Evolutionary conservation across 164 flowering plant genomes (phyloP), one percentile per base, ranked within the genome.

Genomic region (Magnolia changhungtana): DNA sequence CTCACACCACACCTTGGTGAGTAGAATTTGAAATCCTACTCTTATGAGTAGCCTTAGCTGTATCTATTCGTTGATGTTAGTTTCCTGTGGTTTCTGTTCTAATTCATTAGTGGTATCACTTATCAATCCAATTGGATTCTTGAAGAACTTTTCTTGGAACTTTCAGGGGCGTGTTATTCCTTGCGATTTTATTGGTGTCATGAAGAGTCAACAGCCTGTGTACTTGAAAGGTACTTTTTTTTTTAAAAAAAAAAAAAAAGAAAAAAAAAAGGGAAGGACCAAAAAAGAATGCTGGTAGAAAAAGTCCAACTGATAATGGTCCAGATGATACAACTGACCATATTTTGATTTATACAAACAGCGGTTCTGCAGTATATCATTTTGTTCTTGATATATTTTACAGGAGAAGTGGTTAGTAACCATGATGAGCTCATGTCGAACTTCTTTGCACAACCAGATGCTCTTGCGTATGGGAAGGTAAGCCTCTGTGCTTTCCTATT

Each of bases 351-450:
- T 67, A 11, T 55, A 55, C 14, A 16, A 66, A 24, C 24, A 37
- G 13, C 10, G 45, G 27, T 37, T 20, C 50, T 37, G 7, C 14
- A 20, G 8, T 6, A 23, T 3, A 49, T 4, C 0, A 51, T 52
- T 21, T 73, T 21, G 31, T 64, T n/a, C 23, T 82, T 24, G 51
- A 72, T 80, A 37, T 77, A 21, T 66, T 77, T 83, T 75, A 27
- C 90, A 96, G 99, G 93, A 79, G 99, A 96, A 83, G 81, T 85
- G 49, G 97, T 96, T 76, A 92, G 87, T 80, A 96, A 94, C 84
- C 99, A 96, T 72, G 98, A 96, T 80, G 97, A 96, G 83, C 97
- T 96, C 76, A 96, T 96, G 98, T 96, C 99, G 11, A 96, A 96
- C 89, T 96, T 93, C 76, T 96, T 93, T 84, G 99, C 99, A 4